phyloP scores from a whole-genome alignment of 192 early-diverging fungal species.

The Cladochytrium replicatum region DNA sequence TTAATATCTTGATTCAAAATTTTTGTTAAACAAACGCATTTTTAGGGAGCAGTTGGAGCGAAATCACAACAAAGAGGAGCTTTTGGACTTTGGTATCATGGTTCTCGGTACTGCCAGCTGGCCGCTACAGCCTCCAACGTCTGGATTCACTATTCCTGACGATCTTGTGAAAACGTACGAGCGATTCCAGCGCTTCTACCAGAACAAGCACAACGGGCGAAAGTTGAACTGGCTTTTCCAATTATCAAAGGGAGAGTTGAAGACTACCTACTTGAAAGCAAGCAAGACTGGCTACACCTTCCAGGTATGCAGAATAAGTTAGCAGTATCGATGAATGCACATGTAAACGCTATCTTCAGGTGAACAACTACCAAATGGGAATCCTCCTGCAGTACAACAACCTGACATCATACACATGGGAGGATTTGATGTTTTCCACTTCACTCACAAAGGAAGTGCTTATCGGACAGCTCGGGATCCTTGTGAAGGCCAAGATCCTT shows the following conservation, averaged over 20 bases:
- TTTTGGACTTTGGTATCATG: slow-evolving; percentile 71
- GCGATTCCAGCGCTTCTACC: slow-evolving; percentile 78
- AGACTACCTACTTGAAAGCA: slow-evolving; percentile 73
- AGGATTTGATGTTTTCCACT: slow-evolving; percentile 67
- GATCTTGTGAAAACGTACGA: slow-evolving; percentile 80
- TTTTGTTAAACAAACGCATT: background rate
- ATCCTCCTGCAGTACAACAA: slow-evolving; percentile 87
- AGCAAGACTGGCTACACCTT: slow-evolving; percentile 68
- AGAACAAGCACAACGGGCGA: slow-evolving; percentile 76
- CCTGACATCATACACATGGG: slow-evolving; percentile 60
- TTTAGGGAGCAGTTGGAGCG: slow-evolving; percentile 32
- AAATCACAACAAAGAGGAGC: slow-evolving; percentile 32
- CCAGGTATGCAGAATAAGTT: slow-evolving; percentile 38
- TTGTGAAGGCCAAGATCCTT: slow-evolving; percentile 80
- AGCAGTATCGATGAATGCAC: background rate
- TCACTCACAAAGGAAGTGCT: slow-evolving; percentile 60
- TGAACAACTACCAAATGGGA: slow-evolving; percentile 87
- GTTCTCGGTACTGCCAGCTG: slow-evolving; percentile 81
- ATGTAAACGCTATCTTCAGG: slow-evolving; percentile 26
- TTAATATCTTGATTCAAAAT: background rate
- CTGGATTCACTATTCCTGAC: slow-evolving; percentile 76
- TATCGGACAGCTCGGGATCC: slow-evolving; percentile 53
- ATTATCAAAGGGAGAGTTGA: slow-evolving; percentile 82
- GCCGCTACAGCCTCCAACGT: slow-evolving; percentile 74
- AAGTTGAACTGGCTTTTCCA: slow-evolving; percentile 95